Evolutionary conservation across 2,329 filamentous ascomycete species (phyloP).

Genomic region (Talaromyces sp.): DNA sequence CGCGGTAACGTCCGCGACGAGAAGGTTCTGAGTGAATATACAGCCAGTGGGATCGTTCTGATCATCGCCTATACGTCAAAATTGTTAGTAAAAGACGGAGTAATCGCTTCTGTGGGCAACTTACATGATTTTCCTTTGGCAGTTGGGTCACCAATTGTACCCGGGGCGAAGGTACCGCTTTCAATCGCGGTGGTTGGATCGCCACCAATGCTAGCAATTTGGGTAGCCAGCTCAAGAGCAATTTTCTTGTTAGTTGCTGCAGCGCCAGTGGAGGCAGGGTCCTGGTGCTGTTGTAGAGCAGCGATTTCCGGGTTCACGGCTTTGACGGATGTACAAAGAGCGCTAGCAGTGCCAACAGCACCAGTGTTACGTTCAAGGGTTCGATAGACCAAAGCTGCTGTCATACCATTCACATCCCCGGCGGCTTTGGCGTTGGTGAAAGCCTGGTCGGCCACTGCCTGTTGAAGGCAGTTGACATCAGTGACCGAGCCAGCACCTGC

Average conservation of each 20-base stretch:
- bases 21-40: conserved; percentile 53
- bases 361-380: conserved; percentile 61
- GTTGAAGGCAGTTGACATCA: conserved; percentile 59
- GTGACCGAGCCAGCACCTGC: conserved; percentile 49
- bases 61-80: conserved; percentile 33
- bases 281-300: conserved; percentile 63
- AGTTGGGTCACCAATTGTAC: conserved; percentile 52
- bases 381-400: conserved; percentile 53
- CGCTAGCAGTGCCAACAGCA: conserved; percentile 56
- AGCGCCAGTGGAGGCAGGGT: conserved; percentile 60
- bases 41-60: conserved; percentile 50
- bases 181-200: conserved; percentile 61
- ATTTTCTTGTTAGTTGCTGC: conserved; percentile 60
- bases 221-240: conserved; percentile 56
- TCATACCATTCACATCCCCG: conserved; percentile 54
- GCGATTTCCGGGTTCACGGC: conserved; percentile 65
- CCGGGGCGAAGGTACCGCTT: conserved; percentile 62
- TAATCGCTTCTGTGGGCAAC: neutral
- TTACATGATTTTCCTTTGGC: conserved; percentile 52
- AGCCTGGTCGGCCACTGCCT: conserved; percentile 56
- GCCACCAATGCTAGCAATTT: conserved; percentile 60
- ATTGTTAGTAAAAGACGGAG: neutral
- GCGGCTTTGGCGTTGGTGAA: conserved; percentile 59
- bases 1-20: conserved; percentile 54
- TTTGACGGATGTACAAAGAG: conserved; percentile 53